phyloP scores from a whole-genome alignment of 352 stramenopile genomes.

The Phytopythium chamaehyphon region DNA sequence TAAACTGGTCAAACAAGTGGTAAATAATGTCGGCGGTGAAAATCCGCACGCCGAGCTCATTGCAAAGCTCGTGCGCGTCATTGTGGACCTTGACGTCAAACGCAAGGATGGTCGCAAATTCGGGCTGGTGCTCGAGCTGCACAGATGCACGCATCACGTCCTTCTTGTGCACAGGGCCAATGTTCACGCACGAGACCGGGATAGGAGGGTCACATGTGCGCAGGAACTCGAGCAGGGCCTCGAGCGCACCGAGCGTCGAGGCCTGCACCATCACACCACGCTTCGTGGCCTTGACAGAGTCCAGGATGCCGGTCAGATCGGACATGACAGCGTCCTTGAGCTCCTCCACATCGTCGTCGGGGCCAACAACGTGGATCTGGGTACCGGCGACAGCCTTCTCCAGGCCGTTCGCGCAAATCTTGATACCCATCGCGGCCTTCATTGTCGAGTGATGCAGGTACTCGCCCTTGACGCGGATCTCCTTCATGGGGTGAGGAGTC shows the following conservation, averaged over 20 bases:
- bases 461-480: slow-evolving; percentile 94
- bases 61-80: slow-evolving; percentile 88
- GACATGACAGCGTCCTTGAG: slow-evolving; percentile 97
- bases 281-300: slow-evolving; percentile 95
- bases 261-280: slow-evolving; percentile 98
- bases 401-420: slow-evolving; percentile 96
- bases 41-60: slow-evolving; percentile 95
- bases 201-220: slow-evolving; percentile 93
- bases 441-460: slow-evolving; percentile 97
- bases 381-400: slow-evolving; percentile 98
- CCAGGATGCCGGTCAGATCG: slow-evolving; percentile 93
- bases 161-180: slow-evolving; percentile 98
- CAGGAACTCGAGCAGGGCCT: slow-evolving; percentile 98
- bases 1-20: slow-evolving; percentile 99
- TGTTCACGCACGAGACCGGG: slow-evolving; percentile 94
- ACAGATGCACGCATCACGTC: slow-evolving; percentile 98
- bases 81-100: slow-evolving; percentile 98
- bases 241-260: slow-evolving; percentile 97
- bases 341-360: slow-evolving; percentile 97
- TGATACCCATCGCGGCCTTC: slow-evolving; percentile 98
- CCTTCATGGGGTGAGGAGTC: slow-evolving; percentile 97
- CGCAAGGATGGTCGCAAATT: slow-evolving; percentile 97
- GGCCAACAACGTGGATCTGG: slow-evolving; percentile 95
- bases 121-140: slow-evolving; percentile 97
- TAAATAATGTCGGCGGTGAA: slow-evolving; percentile 99